A percentile compares a stretch with the other conserved stretches of the same genome.
These are phyloP conservation scores for Stemphylium beticola DNA, from an alignment of 2,329 filamentous ascomycete genomes.

Conservation along the genomic window DNA sequence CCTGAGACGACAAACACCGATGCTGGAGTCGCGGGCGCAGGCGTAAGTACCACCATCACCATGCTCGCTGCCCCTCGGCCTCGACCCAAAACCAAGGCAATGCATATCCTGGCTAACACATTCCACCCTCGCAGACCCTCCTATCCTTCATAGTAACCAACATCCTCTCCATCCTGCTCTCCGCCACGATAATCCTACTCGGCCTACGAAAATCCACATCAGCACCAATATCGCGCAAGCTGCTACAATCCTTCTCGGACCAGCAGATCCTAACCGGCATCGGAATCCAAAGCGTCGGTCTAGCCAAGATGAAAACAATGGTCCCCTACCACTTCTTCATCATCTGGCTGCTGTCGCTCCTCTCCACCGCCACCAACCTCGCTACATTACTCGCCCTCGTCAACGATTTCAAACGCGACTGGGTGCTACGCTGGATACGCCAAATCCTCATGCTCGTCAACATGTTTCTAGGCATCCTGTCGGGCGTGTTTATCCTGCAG, in stretches of 20 bases:
- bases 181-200: constrained; percentile 63
- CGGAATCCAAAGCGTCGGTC: constrained; percentile 68
- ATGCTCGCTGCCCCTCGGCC: not conserved
- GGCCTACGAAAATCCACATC: constrained; percentile 57
- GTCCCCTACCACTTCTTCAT: constrained; percentile 74
- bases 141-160: constrained; percentile 72
- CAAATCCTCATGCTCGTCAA: constrained; percentile 71
- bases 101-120: not conserved
- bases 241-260: constrained; percentile 70
- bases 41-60: constrained; percentile 51
- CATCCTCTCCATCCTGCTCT: constrained; percentile 61
- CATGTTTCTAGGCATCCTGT: constrained; percentile 63
- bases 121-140: constrained; percentile 52
- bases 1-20: constrained; percentile 58
- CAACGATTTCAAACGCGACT: constrained; percentile 70
- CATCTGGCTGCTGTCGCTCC: constrained; percentile 70
- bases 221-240: constrained; percentile 64
- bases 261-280: constrained; percentile 74
- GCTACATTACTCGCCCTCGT: constrained; percentile 69
- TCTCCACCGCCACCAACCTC: constrained; percentile 71
- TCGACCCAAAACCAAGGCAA: not conserved
- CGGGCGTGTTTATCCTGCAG: constrained; percentile 63
- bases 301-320: constrained; percentile 65
- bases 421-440: constrained; percentile 70
- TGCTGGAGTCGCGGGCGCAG: constrained; percentile 64